Evolutionary conservation across 495 filamentous ascomycete genomes (phyloP), one percentile per base, ranked within the genome.

Genomic region (Lentithecium fluviatile): DNA sequence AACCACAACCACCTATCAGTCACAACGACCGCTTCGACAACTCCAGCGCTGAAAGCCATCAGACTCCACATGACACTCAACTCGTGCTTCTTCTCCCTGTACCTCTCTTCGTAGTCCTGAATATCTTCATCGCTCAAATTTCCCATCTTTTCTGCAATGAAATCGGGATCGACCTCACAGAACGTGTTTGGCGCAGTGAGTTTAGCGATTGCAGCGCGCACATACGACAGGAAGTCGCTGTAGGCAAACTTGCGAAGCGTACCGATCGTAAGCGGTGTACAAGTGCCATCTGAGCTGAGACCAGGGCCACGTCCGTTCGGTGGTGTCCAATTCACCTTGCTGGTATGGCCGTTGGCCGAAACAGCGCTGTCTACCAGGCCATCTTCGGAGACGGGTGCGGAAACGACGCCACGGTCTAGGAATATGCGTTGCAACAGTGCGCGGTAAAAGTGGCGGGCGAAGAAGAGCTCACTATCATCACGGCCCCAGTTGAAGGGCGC

Each of bases 391-490:
- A 0, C 67, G 60, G 90, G 80, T 45, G 81, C 82, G 0, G 78
- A 75, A 5, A 95, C 81, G 45, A 97, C 80, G 2, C 85, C 86
- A 19, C 79, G 81, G 69, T 98, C 94, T 0, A 96, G 77, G 54
- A 98, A 90, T 12, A 98, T 85, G 26, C 86, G 86, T 73, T 98
- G 95, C 15, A 97, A 77, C 1, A 98, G 80, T 0, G 91, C 89
- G 23, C 94, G 88, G 76, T 90, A 98, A 74, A 91, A 96, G 69
- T 98, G 94, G 5, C 94, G 82, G 0, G 86, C 94, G 76, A 97
- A 97, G 76, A 97, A 97, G 2, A 75, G 76, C 26, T 91, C 88
- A 71, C 88, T 94, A 45, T 95, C 90, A 20, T 79, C 77, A 13
- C 76, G 72, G 8, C 87, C 89, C 94, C 94, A 98, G 71, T 97